Evolutionary conservation across 2,329 filamentous ascomycete genomes (phyloP).

Genomic region (Acrocalymma vagum): DNA sequence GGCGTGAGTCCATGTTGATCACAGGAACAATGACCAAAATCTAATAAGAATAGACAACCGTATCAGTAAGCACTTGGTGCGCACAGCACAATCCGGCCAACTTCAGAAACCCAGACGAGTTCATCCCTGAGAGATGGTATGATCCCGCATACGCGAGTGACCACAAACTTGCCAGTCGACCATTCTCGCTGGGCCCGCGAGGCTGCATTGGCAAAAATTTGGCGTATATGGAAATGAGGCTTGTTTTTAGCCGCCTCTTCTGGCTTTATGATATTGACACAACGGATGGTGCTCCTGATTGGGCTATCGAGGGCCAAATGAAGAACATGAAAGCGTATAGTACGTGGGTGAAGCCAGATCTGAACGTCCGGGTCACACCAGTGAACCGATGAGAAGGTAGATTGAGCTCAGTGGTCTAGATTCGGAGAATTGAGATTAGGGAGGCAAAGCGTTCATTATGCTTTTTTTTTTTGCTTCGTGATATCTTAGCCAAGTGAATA

Average conservation of each 20-base stretch:
- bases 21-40: slow-evolving; percentile 16
- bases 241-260: slow-evolving; percentile 22
- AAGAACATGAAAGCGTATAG: slow-evolving; percentile 28
- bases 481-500: no score
- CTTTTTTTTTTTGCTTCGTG: no score
- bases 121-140: slow-evolving; percentile 33
- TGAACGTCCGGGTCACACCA: slow-evolving; percentile 24
- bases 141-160: slow-evolving; percentile 18
- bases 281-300: slow-evolving; percentile 16
- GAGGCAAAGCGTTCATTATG: no score
- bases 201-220: slow-evolving; percentile 27
- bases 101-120: slow-evolving; percentile 24
- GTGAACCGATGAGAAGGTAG: slow-evolving; percentile 13
- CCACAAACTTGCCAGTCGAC: slow-evolving; percentile 20
- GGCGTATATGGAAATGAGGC: slow-evolving; percentile 28
- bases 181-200: slow-evolving; percentile 25
- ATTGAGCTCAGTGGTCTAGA: no score
- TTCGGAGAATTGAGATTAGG: no score
- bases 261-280: slow-evolving; percentile 24
- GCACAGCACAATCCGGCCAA: no score
- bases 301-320: slow-evolving; percentile 22
- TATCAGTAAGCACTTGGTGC: slow-evolving; percentile 4
- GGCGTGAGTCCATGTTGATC: slow-evolving; percentile 17
- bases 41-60: slow-evolving; percentile 1
- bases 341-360: slow-evolving; percentile 25